These are phyloP conservation scores for Camillea tinctor DNA, from an alignment of 2,329 filamentous ascomycete species.

Conservation along the genomic window DNA sequence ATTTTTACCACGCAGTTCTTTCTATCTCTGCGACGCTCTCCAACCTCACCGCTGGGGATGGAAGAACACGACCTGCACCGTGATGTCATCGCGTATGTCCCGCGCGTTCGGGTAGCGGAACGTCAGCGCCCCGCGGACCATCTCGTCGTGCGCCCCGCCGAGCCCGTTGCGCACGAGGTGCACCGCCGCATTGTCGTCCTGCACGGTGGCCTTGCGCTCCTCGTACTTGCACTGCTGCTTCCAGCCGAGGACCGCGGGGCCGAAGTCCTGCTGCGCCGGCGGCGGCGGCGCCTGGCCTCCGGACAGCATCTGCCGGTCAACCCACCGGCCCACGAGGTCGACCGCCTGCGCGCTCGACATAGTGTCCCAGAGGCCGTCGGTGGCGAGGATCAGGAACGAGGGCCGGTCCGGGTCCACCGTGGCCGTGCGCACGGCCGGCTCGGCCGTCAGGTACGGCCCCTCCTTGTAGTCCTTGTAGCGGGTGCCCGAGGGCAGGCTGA, in stretches of 20 bases:
- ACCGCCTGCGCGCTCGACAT: slow-evolving; percentile 59
- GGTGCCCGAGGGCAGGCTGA: slow-evolving; percentile 35
- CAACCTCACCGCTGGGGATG: slow-evolving; percentile 34
- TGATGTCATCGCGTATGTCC: slow-evolving; percentile 68
- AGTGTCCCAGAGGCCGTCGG: slow-evolving; percentile 66
- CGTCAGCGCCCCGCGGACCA: slow-evolving; percentile 71
- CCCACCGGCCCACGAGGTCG: slow-evolving; percentile 55
- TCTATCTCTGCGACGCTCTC: not conserved
- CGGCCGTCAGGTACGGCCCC: slow-evolving; percentile 67
- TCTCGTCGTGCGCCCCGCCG: slow-evolving; percentile 71
- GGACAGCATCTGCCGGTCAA: slow-evolving; percentile 30
- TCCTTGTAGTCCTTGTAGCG: slow-evolving; percentile 46
- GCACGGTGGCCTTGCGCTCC: slow-evolving; percentile 67
- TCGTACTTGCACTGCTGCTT: slow-evolving; percentile 27
- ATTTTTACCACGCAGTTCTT: not conserved
- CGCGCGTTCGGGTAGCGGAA: slow-evolving; percentile 69
- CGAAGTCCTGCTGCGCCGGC: slow-evolving; percentile 14
- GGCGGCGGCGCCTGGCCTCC: slow-evolving; percentile 13
- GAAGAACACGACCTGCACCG: slow-evolving; percentile 84
- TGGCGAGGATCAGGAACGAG: slow-evolving; percentile 65
- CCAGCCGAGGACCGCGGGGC: slow-evolving; percentile 25
- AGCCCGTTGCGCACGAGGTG: slow-evolving; percentile 79
- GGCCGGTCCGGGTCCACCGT: slow-evolving; percentile 44
- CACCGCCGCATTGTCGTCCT: slow-evolving; percentile 79
- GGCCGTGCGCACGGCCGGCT: slow-evolving; percentile 61